These are phyloP conservation scores for Rhizopogon sp. DNA, from an alignment of 768 basidiomycete species.

Conservation along the genomic window DNA sequence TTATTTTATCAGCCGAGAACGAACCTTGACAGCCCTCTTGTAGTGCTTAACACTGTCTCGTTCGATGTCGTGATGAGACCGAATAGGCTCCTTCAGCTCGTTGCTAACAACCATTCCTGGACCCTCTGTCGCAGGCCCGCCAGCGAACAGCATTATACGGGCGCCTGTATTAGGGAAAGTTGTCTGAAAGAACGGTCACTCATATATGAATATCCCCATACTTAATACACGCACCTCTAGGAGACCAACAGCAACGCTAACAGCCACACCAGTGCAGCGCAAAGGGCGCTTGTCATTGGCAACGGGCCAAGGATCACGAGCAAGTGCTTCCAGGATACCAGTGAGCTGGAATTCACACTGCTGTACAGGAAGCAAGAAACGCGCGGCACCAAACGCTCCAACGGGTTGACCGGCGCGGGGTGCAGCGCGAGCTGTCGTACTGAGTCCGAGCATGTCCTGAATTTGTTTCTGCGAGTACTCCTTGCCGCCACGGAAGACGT, in stretches of 20 bases:
- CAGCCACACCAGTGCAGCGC: conserved; percentile 91
- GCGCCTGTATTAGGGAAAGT: conserved; percentile 96
- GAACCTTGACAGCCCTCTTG: conserved; percentile 92
- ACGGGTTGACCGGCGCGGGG: conserved; percentile 83
- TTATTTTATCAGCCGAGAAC: conserved; percentile 6
- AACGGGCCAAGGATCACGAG: conserved; percentile 96
- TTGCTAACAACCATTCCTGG: conserved; percentile 96
- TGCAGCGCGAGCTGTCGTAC: conserved; percentile 69
- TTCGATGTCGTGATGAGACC: conserved; percentile 98
- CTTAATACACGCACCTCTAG: conserved; percentile 56
- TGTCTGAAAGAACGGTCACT: conserved; percentile 35
- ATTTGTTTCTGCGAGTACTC: conserved; percentile 96
- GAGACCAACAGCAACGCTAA: conserved; percentile 89
- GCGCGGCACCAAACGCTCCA: conserved; percentile 78
- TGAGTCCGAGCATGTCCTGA: conserved; percentile 92
- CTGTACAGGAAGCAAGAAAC: conserved; percentile 87
- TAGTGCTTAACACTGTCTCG: conserved; percentile 95
- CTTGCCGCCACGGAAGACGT: conserved; percentile 97
- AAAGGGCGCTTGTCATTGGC: conserved; percentile 90
- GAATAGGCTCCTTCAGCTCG: conserved; percentile 94
- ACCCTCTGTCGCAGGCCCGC: conserved; percentile 94
- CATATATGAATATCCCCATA: background rate
- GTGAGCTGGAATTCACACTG: conserved; percentile 97
- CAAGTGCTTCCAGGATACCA: conserved; percentile 80
- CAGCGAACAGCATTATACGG: conserved; percentile 93